Conservation (phyloP, 2,329 filamentous ascomycete species). For the Colletotrichum tanaceti region DNA sequence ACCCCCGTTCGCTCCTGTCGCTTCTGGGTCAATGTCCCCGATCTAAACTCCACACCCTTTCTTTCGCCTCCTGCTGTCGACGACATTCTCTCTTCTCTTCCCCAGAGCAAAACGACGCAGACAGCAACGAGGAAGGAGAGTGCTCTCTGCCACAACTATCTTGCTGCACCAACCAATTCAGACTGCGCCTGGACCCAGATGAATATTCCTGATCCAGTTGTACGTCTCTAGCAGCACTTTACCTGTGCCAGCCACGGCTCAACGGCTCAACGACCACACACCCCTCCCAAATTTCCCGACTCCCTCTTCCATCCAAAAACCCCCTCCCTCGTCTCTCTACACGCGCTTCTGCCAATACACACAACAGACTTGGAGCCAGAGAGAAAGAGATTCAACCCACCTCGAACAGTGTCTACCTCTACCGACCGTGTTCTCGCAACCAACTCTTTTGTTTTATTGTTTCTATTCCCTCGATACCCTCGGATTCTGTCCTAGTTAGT, state of each 20-base stretch:
- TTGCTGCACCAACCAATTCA: slow-evolving; percentile 10
- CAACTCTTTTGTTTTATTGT: neutral
- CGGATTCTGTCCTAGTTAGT: neutral
- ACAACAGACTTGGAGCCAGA: slow-evolving; percentile 11
- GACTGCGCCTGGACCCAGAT: slow-evolving; percentile 16
- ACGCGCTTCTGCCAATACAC: slow-evolving; percentile 9
- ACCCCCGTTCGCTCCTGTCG: slow-evolving; percentile 36
- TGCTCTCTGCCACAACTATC: slow-evolving; percentile 19
- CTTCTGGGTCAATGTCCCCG: slow-evolving; percentile 39
- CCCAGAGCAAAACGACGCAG: slow-evolving; percentile 35
- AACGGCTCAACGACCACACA: neutral
- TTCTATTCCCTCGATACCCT: slow-evolving; percentile 19
- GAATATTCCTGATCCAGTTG: slow-evolving; percentile 23
- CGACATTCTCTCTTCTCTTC: slow-evolving; percentile 38
- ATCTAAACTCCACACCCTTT: slow-evolving; percentile 40
- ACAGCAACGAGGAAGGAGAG: slow-evolving; percentile 21
- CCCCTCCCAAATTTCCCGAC: slow-evolving; percentile 16
- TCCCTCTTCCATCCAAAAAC: slow-evolving; percentile 22
- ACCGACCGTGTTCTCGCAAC: slow-evolving; percentile 17
- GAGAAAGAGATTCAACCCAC: slow-evolving; percentile 27
- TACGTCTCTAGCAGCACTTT: slow-evolving; percentile 33
- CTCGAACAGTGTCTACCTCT: slow-evolving; percentile 23
- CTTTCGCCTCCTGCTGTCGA: slow-evolving; percentile 39
- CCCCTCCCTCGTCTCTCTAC: slow-evolving; percentile 22
- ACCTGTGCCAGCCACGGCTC: slow-evolving; percentile 24